A percentile compares a stretch with the other conserved stretches of the same genome.
Evolutionary conservation across 2,329 filamentous ascomycete species (phyloP).

Genomic region (Trichophyton rubrum): DNA sequence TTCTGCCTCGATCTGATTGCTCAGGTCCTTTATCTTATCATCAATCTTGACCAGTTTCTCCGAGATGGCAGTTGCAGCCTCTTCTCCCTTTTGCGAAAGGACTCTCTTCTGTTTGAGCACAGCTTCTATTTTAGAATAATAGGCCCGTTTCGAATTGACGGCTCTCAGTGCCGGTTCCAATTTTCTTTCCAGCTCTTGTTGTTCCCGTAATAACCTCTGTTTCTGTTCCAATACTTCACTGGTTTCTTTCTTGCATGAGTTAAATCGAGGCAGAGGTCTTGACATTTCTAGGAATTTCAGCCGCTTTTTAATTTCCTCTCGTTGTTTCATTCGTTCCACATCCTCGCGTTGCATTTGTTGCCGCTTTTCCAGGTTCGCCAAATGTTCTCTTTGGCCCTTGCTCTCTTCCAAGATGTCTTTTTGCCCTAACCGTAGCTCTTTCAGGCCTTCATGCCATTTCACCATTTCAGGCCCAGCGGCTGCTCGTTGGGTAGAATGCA

Average conservation of each 20-base stretch:
- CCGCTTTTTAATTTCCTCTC: conserved; percentile 53
- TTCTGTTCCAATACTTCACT: conserved; percentile 44
- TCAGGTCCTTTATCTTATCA: conserved; percentile 26
- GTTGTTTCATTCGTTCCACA: conserved; percentile 69
- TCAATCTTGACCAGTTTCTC: conserved; percentile 31
- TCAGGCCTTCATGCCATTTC: conserved; percentile 63
- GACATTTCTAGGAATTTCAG: conserved; percentile 54
- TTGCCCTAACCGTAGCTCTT: conserved; percentile 55
- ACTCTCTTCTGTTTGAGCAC: conserved; percentile 45
- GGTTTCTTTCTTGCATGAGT: conserved; percentile 39
- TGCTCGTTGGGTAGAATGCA: conserved; percentile 77
- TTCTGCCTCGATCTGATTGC: conserved; percentile 38
- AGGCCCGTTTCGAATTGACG: conserved; percentile 57
- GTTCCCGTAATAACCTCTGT: conserved; percentile 43
- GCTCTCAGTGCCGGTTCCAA: conserved; percentile 57
- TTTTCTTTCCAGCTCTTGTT: conserved; percentile 48
- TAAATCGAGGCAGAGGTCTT: conserved; percentile 54
- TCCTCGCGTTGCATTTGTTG: conserved; percentile 66
- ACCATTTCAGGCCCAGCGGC: conserved; percentile 74
- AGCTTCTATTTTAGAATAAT: conserved; percentile 43
- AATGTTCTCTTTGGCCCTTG: conserved; percentile 46
- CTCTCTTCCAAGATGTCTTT: conserved; percentile 50
- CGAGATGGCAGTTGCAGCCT: conserved; percentile 30
- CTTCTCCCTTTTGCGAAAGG: conserved; percentile 44
- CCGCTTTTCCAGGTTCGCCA: conserved; percentile 57